phyloP scores from a whole-genome alignment of 768 basidiomycete species.

The Termitomyces sp. region DNA sequence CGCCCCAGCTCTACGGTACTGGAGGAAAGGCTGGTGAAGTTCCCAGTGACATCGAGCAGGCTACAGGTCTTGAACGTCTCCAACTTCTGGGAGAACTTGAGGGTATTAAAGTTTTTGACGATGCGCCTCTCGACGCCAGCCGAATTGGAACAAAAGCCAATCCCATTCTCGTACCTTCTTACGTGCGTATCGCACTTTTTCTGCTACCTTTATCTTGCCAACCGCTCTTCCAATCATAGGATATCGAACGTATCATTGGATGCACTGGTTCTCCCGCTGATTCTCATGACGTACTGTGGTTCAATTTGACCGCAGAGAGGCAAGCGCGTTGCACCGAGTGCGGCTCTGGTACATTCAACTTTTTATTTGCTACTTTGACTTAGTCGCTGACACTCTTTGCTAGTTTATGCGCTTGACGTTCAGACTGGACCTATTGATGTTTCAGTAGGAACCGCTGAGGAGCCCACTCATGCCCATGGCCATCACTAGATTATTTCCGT shows the following conservation, averaged over 20 bases:
- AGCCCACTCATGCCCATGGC: neutral
- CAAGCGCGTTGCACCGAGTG: constrained; percentile 86
- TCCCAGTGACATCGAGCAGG: constrained; percentile 83
- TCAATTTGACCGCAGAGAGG: constrained; percentile 59
- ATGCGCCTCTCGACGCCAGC: constrained; percentile 76
- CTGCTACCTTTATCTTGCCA: neutral
- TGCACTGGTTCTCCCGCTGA: constrained; percentile 95
- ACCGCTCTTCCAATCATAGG: constrained; percentile 35
- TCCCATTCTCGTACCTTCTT: constrained; percentile 83
- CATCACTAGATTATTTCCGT: constrained; percentile 7
- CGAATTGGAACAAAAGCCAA: constrained; percentile 82
- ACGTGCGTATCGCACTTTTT: constrained; percentile 46
- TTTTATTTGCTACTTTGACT: neutral
- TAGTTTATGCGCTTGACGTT: constrained; percentile 73
- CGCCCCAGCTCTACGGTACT: constrained; percentile 64
- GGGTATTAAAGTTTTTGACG: constrained; percentile 88
- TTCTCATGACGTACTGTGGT: constrained; percentile 92
- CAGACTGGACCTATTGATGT: constrained; percentile 4
- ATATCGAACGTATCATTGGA: constrained; percentile 78
- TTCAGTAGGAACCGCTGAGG: constrained; percentile 1
- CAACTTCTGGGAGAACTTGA: constrained; percentile 86
- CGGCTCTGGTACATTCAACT: constrained; percentile 69
- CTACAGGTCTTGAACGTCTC: constrained; percentile 95
- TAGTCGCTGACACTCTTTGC: neutral
- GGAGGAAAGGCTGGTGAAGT: constrained; percentile 72